Conservation (phyloP, 2,329 filamentous ascomycete genomes). For the Colletotrichum godetiae region DNA sequence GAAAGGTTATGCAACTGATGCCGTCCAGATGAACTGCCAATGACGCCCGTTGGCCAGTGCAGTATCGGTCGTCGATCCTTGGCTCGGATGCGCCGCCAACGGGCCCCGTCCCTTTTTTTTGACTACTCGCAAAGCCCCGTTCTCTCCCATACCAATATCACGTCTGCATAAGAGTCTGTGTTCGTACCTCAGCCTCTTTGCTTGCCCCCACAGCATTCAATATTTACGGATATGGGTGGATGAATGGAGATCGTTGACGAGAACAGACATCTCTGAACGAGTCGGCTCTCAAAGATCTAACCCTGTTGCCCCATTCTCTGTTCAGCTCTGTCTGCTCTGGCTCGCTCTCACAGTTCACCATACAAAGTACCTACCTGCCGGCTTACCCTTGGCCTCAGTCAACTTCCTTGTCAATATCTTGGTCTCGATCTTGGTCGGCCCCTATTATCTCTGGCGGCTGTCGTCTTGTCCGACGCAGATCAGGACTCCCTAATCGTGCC, state of each 20-base stretch:
- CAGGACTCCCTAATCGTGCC: constrained; percentile 13
- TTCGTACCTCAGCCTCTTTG: not conserved
- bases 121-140: not conserved
- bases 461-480: constrained; percentile 13
- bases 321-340: not conserved
- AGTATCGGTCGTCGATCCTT: constrained; percentile 31
- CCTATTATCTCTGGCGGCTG: constrained; percentile 7
- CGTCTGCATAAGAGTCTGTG: not conserved
- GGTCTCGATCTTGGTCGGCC: not conserved
- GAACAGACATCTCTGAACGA: not conserved
- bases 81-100: constrained; percentile 17
- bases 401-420: not conserved
- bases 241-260: not conserved
- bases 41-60: constrained; percentile 14
- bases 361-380: not conserved
- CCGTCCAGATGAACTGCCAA: constrained; percentile 10
- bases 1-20: constrained; percentile 18
- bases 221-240: not conserved
- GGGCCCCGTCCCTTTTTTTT: not conserved
- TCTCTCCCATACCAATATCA: constrained; percentile 16
- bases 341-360: not conserved
- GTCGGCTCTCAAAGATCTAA: not conserved
- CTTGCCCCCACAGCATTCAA: not conserved
- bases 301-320: not conserved
- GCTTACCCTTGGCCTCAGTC: not conserved